Conservation (phyloP, 371 early-diverging fungal genomes). For the Mortierella polycephala region DNA sequence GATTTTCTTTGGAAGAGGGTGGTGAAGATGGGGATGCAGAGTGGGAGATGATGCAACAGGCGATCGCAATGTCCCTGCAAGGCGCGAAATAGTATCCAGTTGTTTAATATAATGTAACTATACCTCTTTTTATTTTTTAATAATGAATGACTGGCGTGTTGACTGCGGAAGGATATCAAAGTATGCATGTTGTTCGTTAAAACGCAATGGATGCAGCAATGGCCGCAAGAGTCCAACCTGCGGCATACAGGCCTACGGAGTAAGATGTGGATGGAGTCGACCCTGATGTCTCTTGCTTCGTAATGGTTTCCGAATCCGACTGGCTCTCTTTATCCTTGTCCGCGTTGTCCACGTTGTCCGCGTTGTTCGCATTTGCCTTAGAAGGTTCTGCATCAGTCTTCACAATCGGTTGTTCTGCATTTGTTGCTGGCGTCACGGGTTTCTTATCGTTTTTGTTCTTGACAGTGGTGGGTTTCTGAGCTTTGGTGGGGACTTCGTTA, state of each 20-base stretch:
- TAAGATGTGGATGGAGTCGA: neutral
- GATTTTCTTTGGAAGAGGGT: slow-evolving; percentile 14
- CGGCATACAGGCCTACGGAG: slow-evolving; percentile 18
- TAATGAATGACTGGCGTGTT: too few relatives aligned
- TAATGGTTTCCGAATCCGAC: too few relatives aligned
- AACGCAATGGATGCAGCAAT: slow-evolving; percentile 9
- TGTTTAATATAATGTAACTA: neutral
- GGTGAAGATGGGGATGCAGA: slow-evolving; percentile 20
- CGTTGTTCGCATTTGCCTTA: too few relatives aligned
- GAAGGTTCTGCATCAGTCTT: too few relatives aligned
- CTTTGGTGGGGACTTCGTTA: slow-evolving; percentile 19
- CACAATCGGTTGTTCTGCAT: too few relatives aligned
- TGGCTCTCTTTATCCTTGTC: too few relatives aligned
- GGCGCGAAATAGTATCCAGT: neutral
- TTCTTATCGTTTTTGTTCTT: neutral
- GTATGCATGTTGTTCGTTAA: slow-evolving; percentile 3
- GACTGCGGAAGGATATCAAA: too few relatives aligned
- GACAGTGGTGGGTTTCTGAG: neutral
- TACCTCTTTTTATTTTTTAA: too few relatives aligned
- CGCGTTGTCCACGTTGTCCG: too few relatives aligned
- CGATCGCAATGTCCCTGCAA: slow-evolving; percentile 38
- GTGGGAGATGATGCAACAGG: slow-evolving; percentile 50
- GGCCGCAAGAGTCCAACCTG: slow-evolving; percentile 31
- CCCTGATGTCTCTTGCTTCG: neutral
- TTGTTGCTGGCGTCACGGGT: too few relatives aligned